A percentile compares a stretch with the other conserved stretches of the same genome.
These are phyloP conservation scores for Globisporangium paddicum DNA, from an alignment of 352 stramenopile genomes.

Conservation along the genomic window DNA sequence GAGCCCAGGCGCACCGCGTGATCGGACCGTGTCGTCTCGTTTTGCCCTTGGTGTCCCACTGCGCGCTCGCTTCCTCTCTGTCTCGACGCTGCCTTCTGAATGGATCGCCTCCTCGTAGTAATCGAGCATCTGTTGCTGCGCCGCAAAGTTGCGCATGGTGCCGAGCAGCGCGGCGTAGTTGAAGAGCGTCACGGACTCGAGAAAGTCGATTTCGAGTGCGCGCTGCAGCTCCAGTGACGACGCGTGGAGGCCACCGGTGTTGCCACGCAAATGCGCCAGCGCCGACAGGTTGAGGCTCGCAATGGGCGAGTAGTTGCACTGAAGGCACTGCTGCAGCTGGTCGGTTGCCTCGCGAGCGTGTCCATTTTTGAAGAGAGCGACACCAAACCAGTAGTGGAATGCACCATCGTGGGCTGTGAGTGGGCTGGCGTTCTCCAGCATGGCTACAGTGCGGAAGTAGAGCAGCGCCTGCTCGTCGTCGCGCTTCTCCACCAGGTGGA, in stretches of 20 bases:
- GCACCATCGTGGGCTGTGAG: slow-evolving; percentile 5
- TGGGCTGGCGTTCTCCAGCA: neutral
- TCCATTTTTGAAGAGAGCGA: slow-evolving; percentile 34
- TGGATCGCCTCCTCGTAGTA: slow-evolving; percentile 19
- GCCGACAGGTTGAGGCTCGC: slow-evolving; percentile 51
- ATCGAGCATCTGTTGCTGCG: slow-evolving; percentile 61
- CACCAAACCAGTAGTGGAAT: slow-evolving; percentile 55
- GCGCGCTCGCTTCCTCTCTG: slow-evolving; percentile 17
- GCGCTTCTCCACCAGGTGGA: slow-evolving; percentile 21
- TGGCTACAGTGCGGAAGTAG: slow-evolving; percentile 21
- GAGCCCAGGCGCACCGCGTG: slow-evolving; percentile 7
- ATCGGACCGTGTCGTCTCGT: neutral
- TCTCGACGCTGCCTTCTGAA: neutral
- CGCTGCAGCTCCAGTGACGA: slow-evolving; percentile 45
- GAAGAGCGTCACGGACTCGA: slow-evolving; percentile 42
- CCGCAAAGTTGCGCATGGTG: slow-evolving; percentile 32
- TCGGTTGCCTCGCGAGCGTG: slow-evolving; percentile 10
- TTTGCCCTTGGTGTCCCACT: neutral
- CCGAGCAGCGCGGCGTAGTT: slow-evolving; percentile 70
- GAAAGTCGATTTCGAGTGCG: slow-evolving; percentile 50
- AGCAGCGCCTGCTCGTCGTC: slow-evolving; percentile 23
- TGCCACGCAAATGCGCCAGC: slow-evolving; percentile 26
- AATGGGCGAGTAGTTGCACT: slow-evolving; percentile 38
- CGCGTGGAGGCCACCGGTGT: slow-evolving; percentile 36
- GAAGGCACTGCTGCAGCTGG: slow-evolving; percentile 42